Evolutionary conservation across 176 grass and related monocot species (phyloP).

Genomic region (Alloteropsis semialata): DNA sequence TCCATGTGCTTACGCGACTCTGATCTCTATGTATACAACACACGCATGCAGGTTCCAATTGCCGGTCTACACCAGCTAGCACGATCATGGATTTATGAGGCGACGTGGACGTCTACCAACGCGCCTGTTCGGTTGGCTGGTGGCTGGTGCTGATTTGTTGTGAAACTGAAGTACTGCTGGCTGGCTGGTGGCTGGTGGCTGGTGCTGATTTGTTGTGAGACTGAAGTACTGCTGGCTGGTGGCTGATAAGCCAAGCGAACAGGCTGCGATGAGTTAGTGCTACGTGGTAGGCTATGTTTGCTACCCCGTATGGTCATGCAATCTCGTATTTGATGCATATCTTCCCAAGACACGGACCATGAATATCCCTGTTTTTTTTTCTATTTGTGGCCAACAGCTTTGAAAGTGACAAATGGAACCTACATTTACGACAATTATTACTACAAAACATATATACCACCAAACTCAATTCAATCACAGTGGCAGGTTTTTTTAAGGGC

Average conservation of each 20-base stretch:
- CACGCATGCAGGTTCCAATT: not conserved
- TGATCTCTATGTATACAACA: not conserved
- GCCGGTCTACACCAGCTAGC: not conserved
- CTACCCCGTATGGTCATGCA: not conserved
- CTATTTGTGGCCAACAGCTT: not conserved
- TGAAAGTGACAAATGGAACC: not conserved
- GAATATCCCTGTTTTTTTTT: not conserved
- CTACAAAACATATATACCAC: not conserved
- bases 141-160: no score
- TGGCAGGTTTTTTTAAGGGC: no score
- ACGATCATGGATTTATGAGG: not conserved
- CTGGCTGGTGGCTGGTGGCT: no score
- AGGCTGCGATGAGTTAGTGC: not conserved
- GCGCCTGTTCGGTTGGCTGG: no score
- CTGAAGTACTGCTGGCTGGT: no score
- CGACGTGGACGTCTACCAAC: not conserved
- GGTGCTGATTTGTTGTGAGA: no score
- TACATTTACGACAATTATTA: not conserved
- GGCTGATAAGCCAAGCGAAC: no score
- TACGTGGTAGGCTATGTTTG: not conserved
- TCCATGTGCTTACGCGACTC: not conserved
- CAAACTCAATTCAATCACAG: not conserved
- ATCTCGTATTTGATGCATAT: not conserved
- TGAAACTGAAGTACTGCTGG: no score
- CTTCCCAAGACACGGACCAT: not conserved